A percentile compares a stretch with the other conserved stretches of the same genome.
phyloP scores from a whole-genome alignment of 768 basidiomycete genomes.

The Kwoniella pini region DNA sequence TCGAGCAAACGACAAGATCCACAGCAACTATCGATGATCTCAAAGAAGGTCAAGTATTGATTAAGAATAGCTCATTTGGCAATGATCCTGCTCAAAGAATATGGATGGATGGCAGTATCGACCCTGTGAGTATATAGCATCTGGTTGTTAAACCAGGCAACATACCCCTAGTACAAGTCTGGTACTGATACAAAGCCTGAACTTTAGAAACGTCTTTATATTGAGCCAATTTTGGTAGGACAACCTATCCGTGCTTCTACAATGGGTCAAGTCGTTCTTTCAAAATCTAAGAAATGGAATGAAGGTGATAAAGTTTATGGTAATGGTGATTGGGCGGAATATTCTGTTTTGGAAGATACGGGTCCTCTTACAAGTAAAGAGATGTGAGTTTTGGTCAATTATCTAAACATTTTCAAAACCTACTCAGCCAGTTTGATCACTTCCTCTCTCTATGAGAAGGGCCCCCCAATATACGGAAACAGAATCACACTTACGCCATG shows the following conservation, averaged over 20 bases:
- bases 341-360: conserved; percentile 28
- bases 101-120: conserved; percentile 31
- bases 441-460: too few species aligned
- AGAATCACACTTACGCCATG: too few species aligned
- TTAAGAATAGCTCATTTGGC: conserved; percentile 37
- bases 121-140: conserved; percentile 13
- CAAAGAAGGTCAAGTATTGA: conserved; percentile 43
- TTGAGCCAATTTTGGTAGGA: conserved; percentile 24
- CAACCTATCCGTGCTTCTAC: conserved; percentile 21
- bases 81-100: conserved; percentile 49
- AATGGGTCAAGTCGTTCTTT: conserved; percentile 37
- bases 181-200: too few species aligned
- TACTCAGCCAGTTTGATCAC: too few species aligned
- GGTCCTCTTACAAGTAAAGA: conserved; percentile 16
- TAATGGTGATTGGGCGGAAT: conserved; percentile 34
- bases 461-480: too few species aligned
- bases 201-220: conserved; percentile 32
- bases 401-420: too few species aligned
- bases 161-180: neutral
- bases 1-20: neutral
- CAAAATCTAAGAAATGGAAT: conserved; percentile 33
- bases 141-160: neutral
- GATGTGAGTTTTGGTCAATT: conserved; percentile 5
- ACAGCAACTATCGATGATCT: conserved; percentile 22
- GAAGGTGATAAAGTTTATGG: conserved; percentile 22